Evolutionary conservation across 108 stramenopile species (phyloP).

Genomic region (Nannochloropsis oceanica): DNA sequence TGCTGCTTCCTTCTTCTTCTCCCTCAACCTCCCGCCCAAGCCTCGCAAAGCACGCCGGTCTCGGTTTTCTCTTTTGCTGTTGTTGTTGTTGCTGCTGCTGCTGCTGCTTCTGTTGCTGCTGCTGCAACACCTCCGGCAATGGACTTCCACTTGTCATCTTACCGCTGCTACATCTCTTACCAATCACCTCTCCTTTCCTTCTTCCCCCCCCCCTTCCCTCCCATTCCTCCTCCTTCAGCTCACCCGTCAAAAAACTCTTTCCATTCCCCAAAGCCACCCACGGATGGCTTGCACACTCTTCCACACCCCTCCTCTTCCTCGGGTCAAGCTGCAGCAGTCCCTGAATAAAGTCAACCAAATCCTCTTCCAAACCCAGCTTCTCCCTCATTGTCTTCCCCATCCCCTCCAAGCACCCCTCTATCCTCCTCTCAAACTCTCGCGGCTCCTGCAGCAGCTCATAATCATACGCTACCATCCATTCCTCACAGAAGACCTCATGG

Average conservation of each 20-base stretch:
- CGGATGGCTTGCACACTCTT: neutral
- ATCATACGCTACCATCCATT: conserved; percentile 32
- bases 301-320: neutral
- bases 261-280: neutral
- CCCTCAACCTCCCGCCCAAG: neutral
- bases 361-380: neutral
- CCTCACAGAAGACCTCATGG: conserved; percentile 30
- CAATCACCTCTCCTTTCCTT: too few species aligned
- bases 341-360: conserved; percentile 4
- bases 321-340: neutral
- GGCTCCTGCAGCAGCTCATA: conserved; percentile 17
- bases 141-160: neutral
- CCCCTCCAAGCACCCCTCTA: neutral
- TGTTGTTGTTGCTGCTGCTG: neutral
- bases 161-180: neutral
- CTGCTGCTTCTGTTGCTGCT: too few species aligned
- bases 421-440: conserved; percentile 1
- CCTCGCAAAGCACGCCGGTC: neutral
- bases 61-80: neutral
- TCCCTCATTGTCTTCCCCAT: neutral
- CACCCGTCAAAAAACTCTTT: neutral
- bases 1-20: neutral
- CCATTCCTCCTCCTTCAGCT: neutral
- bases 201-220: too few species aligned
- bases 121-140: neutral